These are phyloP conservation scores for Kwoniella botswanensis DNA, from an alignment of 768 basidiomycete genomes.

Conservation along the genomic window DNA sequence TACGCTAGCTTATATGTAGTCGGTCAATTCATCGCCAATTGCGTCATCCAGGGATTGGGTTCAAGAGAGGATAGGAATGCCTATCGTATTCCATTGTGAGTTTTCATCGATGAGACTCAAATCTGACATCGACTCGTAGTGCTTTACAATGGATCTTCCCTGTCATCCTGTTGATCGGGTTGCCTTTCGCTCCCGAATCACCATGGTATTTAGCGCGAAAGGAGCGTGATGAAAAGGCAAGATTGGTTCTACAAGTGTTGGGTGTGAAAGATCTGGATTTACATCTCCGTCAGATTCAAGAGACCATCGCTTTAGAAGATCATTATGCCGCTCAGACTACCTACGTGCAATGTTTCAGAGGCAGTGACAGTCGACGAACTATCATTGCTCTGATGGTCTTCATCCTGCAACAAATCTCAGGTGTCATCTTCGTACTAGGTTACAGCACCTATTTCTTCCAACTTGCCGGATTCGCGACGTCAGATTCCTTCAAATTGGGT, in stretches of 20 bases:
- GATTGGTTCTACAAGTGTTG: slow-evolving; percentile 2
- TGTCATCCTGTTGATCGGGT: slow-evolving; percentile 15
- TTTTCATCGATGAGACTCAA: neutral
- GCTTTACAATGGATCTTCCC: slow-evolving; percentile 29
- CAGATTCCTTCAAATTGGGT: slow-evolving; percentile 16
- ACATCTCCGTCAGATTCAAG: slow-evolving; percentile 16
- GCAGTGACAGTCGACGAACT: slow-evolving; percentile 21
- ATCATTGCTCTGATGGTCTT: slow-evolving; percentile 18
- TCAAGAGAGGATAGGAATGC: slow-evolving; percentile 10
- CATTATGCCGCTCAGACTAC: slow-evolving; percentile 11
- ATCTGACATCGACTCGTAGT: slow-evolving; percentile 2
- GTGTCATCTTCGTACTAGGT: slow-evolving; percentile 26
- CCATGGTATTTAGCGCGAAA: slow-evolving; percentile 24
- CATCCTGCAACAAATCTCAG: slow-evolving; percentile 19
- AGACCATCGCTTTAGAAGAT: slow-evolving; percentile 21
- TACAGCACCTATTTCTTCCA: slow-evolving; percentile 34
- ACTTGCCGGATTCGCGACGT: slow-evolving; percentile 24
- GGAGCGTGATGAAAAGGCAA: slow-evolving; percentile 10
- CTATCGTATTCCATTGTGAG: slow-evolving; percentile 19
- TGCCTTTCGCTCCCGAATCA: slow-evolving; percentile 29
- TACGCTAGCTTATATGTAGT: neutral
- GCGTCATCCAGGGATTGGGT: slow-evolving; percentile 18
- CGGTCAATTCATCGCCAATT: slow-evolving; percentile 6
- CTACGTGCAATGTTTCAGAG: slow-evolving; percentile 18
- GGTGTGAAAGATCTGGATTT: slow-evolving; percentile 17